Base-by-base conservation (phyloP, 768 basidiomycete species). In the Dacryopinax spathularia region DNA sequence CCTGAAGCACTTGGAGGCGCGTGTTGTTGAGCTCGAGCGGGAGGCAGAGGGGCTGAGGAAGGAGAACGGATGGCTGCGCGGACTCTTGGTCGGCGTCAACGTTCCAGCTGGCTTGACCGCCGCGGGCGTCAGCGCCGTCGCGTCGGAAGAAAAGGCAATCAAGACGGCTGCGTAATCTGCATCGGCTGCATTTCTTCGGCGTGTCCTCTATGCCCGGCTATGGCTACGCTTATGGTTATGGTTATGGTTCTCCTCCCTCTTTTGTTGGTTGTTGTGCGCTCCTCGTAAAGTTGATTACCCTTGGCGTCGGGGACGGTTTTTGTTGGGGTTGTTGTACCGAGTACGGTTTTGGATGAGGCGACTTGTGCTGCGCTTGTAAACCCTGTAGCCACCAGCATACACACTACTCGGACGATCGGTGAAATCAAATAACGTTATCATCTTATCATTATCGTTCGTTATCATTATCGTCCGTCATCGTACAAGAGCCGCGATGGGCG, bases 61-160 rank as follows among this genome's bases (percentile, higher is more conserved):
- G 64, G 92, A 96, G 77, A 96, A 96, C 69, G 88, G 88, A 1
- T 95, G 91, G 91, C 73, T 95, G 67, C 89, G 92, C 75, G 89
- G 91, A 0, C 75, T 95, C 15, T 89, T 95, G 5, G 89, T 93
- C 2, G 88, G 89, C 31, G 88, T 91, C 13, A 91, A 90, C 36
- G 60, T 34, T 20, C 60, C 60, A 18, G 36, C 60, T n/a, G 60
- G 60, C 20, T 29, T 34, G 12, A 33, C 36, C 12, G 36, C 60
- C 20, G 60, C 60, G 5, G 34, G 60, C 9, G 33, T 37, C 60
- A n/a, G 60, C 20, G 33, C 20, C 12, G 6, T 9, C 20, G 60
- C 5, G 22, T 9, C 10, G 7, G 60, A 35, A 18, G 33, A 34
- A 34, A 44, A 44, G 13, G 10, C 43, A 22, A 10, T 10, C 25